Evolutionary conservation across 1,284 basidiomycete species (phyloP).

Genomic region (Tranzscheliella williamsii): DNA sequence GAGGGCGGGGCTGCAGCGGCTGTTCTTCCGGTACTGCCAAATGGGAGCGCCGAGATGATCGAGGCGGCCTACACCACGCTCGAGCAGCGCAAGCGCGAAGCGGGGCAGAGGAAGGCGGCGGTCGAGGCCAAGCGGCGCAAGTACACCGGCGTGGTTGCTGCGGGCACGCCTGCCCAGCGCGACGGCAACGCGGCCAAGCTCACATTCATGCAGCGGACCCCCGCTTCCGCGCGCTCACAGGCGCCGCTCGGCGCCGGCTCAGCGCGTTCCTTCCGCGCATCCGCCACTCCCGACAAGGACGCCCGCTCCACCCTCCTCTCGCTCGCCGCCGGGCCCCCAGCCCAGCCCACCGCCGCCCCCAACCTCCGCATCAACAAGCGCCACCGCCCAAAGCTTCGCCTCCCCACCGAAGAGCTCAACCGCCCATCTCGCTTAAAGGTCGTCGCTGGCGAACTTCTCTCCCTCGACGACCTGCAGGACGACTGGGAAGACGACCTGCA

Average conservation of each 20-base stretch:
- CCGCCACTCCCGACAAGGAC: background rate
- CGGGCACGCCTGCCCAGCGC: too few species aligned
- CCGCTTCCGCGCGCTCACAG: too few species aligned
- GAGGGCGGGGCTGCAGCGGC: background rate
- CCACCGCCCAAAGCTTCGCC: constrained; percentile 24
- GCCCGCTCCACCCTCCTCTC: constrained; percentile 17
- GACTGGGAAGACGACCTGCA: constrained; percentile 26
- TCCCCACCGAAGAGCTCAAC: background rate
- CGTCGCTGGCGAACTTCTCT: constrained; percentile 17
- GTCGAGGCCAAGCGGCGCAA: constrained; percentile 12
- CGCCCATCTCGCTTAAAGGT: constrained; percentile 1
- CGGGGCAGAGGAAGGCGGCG: constrained; percentile 1
- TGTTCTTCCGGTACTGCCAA: constrained; percentile 11
- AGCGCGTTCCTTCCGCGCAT: too few species aligned
- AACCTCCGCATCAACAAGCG: constrained; percentile 13
- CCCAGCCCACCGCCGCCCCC: background rate
- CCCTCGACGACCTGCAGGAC: constrained; percentile 12
- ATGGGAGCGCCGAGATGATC: constrained; percentile 23
- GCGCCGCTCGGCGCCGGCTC: too few species aligned
- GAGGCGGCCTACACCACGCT: constrained; percentile 27
- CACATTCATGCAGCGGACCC: too few species aligned
- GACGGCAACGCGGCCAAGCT: too few species aligned
- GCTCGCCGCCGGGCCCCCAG: constrained; percentile 1
- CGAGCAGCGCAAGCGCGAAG: constrained; percentile 20
- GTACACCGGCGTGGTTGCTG: constrained; percentile 11